Percentiles rank a stretch among this genome's conserved stretches.
These are phyloP conservation scores for Akanthomyces muscarius DNA, from an alignment of 2,329 filamentous ascomycete species.

Conservation along the genomic window DNA sequence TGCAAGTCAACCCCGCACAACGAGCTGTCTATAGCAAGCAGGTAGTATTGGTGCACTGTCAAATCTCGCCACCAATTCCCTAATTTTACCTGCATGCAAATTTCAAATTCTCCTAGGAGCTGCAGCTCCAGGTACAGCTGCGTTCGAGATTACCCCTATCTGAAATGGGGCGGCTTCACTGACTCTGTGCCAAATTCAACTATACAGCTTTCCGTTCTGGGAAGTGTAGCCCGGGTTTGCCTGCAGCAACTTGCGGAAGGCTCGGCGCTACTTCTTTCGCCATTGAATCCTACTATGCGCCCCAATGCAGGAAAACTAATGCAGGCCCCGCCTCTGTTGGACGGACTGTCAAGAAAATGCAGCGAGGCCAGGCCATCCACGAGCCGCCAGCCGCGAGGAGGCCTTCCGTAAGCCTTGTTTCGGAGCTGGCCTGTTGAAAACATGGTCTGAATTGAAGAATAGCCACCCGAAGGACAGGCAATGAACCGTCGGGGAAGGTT, in stretches of 20 bases:
- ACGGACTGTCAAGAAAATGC: background rate
- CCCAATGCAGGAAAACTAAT: background rate
- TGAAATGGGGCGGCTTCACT: background rate
- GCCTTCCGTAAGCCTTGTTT: background rate
- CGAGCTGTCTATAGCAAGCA: too few species aligned
- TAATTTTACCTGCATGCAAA: background rate
- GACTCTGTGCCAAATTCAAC: background rate
- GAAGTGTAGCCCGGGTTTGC: background rate
- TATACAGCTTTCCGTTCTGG: background rate
- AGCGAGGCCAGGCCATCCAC: background rate
- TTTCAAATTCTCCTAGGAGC: background rate
- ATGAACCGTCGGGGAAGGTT: background rate
- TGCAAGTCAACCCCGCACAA: too few species aligned
- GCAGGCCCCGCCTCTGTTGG: background rate
- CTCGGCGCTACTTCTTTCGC: constrained; percentile 1
- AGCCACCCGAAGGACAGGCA: background rate
- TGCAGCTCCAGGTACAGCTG: background rate
- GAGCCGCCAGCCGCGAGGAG: background rate
- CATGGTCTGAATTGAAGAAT: background rate
- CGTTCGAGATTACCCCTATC: background rate
- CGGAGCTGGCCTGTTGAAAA: background rate
- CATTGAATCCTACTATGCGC: background rate
- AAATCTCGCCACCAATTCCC: background rate
- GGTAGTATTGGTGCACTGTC: background rate
- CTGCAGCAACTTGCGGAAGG: background rate